These are phyloP conservation scores for Chlamydomonas sphaeroides DNA, from an alignment of 139 green algal genomes.

Conservation along the genomic window DNA sequence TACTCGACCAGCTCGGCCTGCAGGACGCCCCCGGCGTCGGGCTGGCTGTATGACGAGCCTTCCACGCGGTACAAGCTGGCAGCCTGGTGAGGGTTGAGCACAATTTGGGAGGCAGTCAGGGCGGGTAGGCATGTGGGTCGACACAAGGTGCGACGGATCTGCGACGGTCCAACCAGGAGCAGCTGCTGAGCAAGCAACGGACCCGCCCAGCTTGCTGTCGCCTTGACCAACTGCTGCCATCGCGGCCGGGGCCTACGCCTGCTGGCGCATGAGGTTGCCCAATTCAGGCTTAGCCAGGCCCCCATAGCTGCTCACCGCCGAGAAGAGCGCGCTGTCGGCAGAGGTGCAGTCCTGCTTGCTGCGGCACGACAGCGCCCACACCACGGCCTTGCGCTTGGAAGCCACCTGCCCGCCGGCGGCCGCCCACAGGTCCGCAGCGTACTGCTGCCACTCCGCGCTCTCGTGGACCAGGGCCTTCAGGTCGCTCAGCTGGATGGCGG, in stretches of 20 bases:
- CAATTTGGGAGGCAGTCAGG: no score
- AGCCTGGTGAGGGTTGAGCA: background rate
- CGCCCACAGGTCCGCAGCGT: slow-evolving; percentile 1
- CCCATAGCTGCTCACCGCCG: no score
- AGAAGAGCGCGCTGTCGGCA: background rate
- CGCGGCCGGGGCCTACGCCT: no score
- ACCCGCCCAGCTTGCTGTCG: no score
- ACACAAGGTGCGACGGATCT: no score
- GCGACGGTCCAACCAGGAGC: no score
- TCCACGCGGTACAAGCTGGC: background rate
- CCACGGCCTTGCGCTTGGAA: slow-evolving; percentile 18
- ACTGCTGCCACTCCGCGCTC: background rate
- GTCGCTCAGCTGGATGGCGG: background rate
- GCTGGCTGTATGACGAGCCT: background rate
- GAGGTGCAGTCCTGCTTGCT: background rate
- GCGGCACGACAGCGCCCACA: slow-evolving; percentile 6
- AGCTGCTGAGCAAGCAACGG: no score
- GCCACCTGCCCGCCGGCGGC: background rate
- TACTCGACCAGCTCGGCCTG: background rate
- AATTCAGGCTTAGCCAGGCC: no score
- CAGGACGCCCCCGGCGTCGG: background rate
- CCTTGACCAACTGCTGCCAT: no score
- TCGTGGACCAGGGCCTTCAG: background rate
- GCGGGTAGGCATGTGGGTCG: no score
- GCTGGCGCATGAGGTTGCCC: no score